These are phyloP conservation scores for Colletotrichum sp. DNA, from an alignment of 2,329 filamentous ascomycete species.

Conservation along the genomic window DNA sequence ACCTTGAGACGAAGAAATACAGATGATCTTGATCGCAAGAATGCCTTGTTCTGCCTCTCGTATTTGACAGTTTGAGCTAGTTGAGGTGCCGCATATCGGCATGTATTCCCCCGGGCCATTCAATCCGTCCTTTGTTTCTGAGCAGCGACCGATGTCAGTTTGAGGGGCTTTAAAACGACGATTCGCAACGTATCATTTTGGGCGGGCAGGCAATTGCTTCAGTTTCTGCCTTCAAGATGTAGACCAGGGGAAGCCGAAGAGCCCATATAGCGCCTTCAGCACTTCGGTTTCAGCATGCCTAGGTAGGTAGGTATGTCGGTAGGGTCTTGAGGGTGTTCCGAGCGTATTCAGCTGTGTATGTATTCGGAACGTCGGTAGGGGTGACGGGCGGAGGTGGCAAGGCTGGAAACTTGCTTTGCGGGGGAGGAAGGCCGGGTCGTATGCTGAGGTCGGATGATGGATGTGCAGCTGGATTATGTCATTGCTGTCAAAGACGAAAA, in stretches of 20 bases:
- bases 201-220: background rate
- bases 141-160: no score
- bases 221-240: no score
- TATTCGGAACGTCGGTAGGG: background rate
- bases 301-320: no score
- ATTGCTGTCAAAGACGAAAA: no score
- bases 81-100: no score
- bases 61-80: no score
- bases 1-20: background rate
- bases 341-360: accelerated
- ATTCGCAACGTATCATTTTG: no score
- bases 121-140: no score
- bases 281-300: background rate
- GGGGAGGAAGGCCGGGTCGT: background rate
- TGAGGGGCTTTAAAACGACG: no score
- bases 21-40: background rate
- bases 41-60: background rate
- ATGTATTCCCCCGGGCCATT: no score
- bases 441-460: accelerated
- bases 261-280: background rate
- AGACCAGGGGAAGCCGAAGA: no score
- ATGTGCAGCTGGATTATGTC: background rate
- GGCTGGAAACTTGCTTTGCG: accelerated
- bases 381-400: background rate
- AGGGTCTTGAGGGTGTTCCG: background rate